Conservation (phyloP, 2,329 filamentous ascomycete species). For the Nigrospora osmanthi region DNA sequence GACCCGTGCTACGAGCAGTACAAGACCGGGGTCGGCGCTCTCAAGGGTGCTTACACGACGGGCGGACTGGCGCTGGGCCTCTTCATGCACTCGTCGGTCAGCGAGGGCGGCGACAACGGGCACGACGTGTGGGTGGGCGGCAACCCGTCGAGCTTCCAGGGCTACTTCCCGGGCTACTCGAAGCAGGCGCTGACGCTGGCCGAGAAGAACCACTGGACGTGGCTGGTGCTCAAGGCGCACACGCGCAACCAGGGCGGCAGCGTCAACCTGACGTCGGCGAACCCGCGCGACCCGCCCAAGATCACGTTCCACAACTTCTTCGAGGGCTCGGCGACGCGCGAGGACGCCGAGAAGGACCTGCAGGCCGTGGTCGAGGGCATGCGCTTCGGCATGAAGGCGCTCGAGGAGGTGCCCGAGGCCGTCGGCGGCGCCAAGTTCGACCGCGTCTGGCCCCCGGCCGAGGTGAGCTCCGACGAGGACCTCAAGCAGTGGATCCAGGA, state of each 20-base stretch:
- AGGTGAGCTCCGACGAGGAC: conserved; percentile 26
- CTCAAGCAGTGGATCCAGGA: conserved; percentile 39
- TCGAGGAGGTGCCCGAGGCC: conserved; percentile 11
- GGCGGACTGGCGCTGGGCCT: conserved; percentile 41
- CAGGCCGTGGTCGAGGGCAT: conserved; percentile 41
- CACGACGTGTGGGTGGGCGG: conserved; percentile 23
- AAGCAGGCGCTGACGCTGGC: conserved; percentile 14
- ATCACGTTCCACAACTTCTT: conserved; percentile 50
- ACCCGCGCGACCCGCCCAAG: conserved; percentile 50
- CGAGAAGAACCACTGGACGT: conserved; percentile 27
- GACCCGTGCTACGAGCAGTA: conserved; percentile 26
- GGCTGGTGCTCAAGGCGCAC: conserved; percentile 47
- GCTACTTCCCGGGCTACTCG: conserved; percentile 24
- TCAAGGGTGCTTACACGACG: conserved; percentile 22
- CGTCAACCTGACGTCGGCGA: conserved; percentile 45
- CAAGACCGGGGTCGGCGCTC: conserved; percentile 9
- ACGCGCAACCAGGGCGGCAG: conserved; percentile 48
- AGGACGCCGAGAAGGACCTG: conserved; percentile 15
- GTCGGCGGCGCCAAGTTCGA: conserved; percentile 18
- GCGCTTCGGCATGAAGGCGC: conserved; percentile 29
- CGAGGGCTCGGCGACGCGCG: conserved; percentile 26
- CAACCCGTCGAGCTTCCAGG: conserved; percentile 20
- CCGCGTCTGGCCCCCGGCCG: conserved; percentile 31
- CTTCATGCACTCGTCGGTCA: conserved; percentile 18
- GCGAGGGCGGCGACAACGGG: conserved; percentile 19